Evolutionary conservation across 495 filamentous ascomycete genomes (phyloP).

Genomic region (Penicillium paradoxum): DNA sequence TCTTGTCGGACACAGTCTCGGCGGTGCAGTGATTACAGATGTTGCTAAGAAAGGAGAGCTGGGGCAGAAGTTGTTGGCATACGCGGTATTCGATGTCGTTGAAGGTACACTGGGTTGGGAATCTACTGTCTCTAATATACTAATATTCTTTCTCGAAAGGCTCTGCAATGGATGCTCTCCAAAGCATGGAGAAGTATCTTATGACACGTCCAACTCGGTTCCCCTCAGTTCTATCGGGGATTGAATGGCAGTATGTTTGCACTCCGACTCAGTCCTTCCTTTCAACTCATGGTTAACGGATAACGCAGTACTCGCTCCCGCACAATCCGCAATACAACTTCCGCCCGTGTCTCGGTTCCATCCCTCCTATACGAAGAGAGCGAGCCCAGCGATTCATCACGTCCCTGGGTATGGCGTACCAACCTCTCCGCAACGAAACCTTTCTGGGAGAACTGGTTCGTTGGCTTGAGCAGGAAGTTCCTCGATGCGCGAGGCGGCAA

Average conservation of each 20-base stretch:
- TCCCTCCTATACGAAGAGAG: slow-evolving; percentile 58
- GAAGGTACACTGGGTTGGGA: slow-evolving; percentile 55
- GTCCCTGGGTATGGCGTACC: slow-evolving; percentile 77
- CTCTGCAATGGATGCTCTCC: slow-evolving; percentile 83
- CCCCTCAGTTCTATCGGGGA: slow-evolving; percentile 64
- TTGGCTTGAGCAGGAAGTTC: slow-evolving; percentile 83
- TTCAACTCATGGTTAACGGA: not conserved
- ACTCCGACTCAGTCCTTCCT: not conserved
- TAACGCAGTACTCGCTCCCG: slow-evolving; percentile 63
- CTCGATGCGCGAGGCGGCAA: slow-evolving; percentile 81
- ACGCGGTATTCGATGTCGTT: slow-evolving; percentile 91
- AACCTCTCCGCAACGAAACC: slow-evolving; percentile 78
- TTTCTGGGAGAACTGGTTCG: slow-evolving; percentile 94
- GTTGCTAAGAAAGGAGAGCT: slow-evolving; percentile 63
- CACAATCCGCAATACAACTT: slow-evolving; percentile 76
- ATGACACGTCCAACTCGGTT: slow-evolving; percentile 78
- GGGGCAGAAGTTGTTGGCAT: slow-evolving; percentile 68
- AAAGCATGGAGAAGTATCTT: slow-evolving; percentile 90
- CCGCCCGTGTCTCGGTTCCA: slow-evolving; percentile 83
- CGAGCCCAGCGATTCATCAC: slow-evolving; percentile 28
- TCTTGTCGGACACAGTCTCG: slow-evolving; percentile 90
- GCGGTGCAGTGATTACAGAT: slow-evolving; percentile 90
- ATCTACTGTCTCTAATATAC: not conserved
- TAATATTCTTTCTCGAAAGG: slow-evolving; percentile 28
- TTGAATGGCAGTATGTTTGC: slow-evolving; percentile 80